Evolutionary conservation across 495 filamentous ascomycete genomes (phyloP).

Genomic region (Penicillium ochrochloron): DNA sequence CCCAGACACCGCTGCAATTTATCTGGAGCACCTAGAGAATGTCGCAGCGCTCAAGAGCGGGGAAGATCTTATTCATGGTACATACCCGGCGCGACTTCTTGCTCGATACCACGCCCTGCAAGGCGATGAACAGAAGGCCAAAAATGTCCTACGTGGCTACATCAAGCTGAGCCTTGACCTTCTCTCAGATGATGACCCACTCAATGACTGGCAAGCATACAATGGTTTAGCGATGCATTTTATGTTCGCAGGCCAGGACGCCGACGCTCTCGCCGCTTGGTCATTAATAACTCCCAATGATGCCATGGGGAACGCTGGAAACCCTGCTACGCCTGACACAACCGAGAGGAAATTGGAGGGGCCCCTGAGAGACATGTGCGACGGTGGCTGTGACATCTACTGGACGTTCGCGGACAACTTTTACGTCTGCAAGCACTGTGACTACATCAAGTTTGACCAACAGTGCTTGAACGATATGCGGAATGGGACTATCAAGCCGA

Average conservation of each 20-base stretch:
- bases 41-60: too few species aligned
- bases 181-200: slow-evolving; percentile 47
- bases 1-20: too few species aligned
- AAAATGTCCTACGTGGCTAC: slow-evolving; percentile 30
- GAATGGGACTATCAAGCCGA: slow-evolving; percentile 29
- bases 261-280: slow-evolving; percentile 27
- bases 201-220: slow-evolving; percentile 48
- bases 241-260: slow-evolving; percentile 24
- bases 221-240: slow-evolving; percentile 29
- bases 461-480: slow-evolving; percentile 36
- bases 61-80: too few species aligned
- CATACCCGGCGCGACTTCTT: slow-evolving; percentile 17
- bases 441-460: slow-evolving; percentile 34
- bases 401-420: slow-evolving; percentile 36
- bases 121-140: slow-evolving; percentile 31
- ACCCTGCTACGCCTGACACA: slow-evolving; percentile 4
- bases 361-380: slow-evolving; percentile 22
- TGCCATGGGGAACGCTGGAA: background rate
- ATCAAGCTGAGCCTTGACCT: slow-evolving; percentile 45
- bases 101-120: slow-evolving; percentile 36
- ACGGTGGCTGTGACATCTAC: slow-evolving; percentile 28
- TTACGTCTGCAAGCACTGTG: slow-evolving; percentile 44
- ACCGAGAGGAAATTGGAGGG: too few species aligned
- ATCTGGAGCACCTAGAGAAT: too few species aligned
- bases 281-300: slow-evolving; percentile 20